Evolutionary conservation across 208 protist genomes (phyloP).

Genomic region (Wallacemonas sp.): DNA sequence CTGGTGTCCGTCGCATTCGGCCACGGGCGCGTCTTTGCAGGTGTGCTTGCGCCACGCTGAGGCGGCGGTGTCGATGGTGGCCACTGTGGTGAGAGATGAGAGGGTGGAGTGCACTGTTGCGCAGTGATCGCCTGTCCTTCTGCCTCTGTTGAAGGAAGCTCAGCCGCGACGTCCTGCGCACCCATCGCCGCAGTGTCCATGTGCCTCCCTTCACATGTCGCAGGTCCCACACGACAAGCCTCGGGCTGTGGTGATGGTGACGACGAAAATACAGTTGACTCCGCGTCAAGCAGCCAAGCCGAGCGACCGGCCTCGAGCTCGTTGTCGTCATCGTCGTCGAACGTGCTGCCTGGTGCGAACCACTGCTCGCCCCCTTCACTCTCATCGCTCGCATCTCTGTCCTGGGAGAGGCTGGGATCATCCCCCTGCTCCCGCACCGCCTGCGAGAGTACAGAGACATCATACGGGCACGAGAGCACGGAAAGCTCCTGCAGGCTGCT

Average conservation of each 20-base stretch:
- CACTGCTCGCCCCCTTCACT: neutral
- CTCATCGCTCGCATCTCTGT: neutral
- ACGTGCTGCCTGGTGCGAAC: neutral
- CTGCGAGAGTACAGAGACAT: constrained; percentile 32
- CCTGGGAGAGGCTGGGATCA: constrained; percentile 7
- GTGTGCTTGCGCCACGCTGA: constrained; percentile 1
- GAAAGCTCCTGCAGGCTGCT: constrained; percentile 1
- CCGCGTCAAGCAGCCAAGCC: neutral
- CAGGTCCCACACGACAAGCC: too few species aligned
- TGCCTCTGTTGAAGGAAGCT: too few species aligned
- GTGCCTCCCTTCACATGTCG: too few species aligned
- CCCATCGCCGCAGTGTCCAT: too few species aligned
- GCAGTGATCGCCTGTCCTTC: too few species aligned
- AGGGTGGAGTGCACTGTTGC: too few species aligned
- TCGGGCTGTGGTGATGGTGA: too few species aligned
- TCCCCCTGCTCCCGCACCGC: constrained; percentile 20
- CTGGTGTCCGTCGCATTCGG: too few species aligned
- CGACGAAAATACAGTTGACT: too few species aligned
- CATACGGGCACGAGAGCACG: constrained; percentile 24
- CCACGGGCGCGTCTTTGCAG: neutral
- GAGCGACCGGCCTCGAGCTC: neutral
- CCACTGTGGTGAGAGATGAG: too few species aligned
- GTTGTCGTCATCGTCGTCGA: neutral
- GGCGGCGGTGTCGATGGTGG: neutral
- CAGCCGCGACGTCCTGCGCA: too few species aligned